Conservation (phyloP, 352 stramenopile species). For the Phytophthora palmivora region DNA sequence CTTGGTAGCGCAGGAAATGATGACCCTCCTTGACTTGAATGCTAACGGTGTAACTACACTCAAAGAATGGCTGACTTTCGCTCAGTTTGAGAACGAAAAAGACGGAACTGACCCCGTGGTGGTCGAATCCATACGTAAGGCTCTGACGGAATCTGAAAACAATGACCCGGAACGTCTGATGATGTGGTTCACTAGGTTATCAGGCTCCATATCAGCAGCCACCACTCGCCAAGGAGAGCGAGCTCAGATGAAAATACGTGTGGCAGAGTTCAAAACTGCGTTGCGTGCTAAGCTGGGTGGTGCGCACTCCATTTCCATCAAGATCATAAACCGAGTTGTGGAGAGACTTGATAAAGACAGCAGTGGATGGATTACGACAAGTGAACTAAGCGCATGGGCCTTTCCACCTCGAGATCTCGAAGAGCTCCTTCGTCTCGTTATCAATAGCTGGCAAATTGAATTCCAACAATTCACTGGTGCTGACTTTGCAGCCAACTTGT, state of each 20-base stretch:
- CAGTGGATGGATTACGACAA: conserved; percentile 76
- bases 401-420: conserved; percentile 69
- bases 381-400: conserved; percentile 57
- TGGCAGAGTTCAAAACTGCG: conserved; percentile 63
- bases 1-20: conserved; percentile 39
- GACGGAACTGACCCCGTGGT: conserved; percentile 20
- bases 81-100: conserved; percentile 21
- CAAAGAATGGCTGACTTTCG: conserved; percentile 58
- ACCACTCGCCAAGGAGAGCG: conserved; percentile 3
- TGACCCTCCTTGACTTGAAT: conserved; percentile 57
- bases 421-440: conserved; percentile 55
- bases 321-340: conserved; percentile 45
- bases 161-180: conserved; percentile 32
- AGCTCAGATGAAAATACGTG: conserved; percentile 54
- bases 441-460: conserved; percentile 40
- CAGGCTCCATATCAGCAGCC: conserved; percentile 36
- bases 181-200: conserved; percentile 57
- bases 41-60: conserved; percentile 65
- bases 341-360: conserved; percentile 59
- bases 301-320: conserved; percentile 17
- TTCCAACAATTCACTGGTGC: conserved; percentile 9
- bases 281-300: conserved; percentile 35
- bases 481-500: conserved; percentile 45
- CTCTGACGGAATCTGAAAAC: conserved; percentile 23
- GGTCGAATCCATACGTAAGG: conserved; percentile 33